Percentiles rank a stretch among this genome's conserved stretches.
Conservation (phyloP, 2,329 filamentous ascomycete genomes). For the Colletotrichum incanum region DNA sequence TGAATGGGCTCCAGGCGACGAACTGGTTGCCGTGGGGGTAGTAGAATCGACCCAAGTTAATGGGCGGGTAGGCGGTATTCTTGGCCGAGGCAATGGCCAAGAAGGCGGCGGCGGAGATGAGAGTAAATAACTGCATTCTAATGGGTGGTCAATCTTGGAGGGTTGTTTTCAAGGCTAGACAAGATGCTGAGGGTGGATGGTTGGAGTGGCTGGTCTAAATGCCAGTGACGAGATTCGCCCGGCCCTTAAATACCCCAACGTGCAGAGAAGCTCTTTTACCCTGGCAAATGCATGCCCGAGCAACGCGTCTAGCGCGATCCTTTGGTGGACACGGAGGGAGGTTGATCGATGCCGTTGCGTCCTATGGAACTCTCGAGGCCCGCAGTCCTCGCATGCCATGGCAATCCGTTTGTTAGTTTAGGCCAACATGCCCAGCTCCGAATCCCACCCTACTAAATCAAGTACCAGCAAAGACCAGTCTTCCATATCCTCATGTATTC, state of each 20-base stretch:
- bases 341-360: not conserved
- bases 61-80: constrained; percentile 17
- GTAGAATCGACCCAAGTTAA: constrained; percentile 28
- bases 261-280: not conserved
- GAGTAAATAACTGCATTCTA: constrained; percentile 23
- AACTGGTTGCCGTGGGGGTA: constrained; percentile 29
- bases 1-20: constrained; percentile 31
- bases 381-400: not conserved
- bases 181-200: too few species aligned
- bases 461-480: too few species aligned
- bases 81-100: constrained; percentile 19
- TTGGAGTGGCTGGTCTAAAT: not conserved
- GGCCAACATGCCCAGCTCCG: not conserved
- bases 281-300: not conserved
- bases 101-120: constrained; percentile 10
- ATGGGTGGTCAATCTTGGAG: too few species aligned
- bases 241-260: not conserved
- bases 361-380: not conserved
- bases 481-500: too few species aligned
- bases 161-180: not conserved
- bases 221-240: too few species aligned
- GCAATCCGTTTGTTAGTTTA: not conserved
- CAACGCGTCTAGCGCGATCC: not conserved
- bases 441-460: not conserved
- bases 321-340: not conserved